Percentiles rank a stretch among this genome's conserved stretches.
Evolutionary conservation across 768 basidiomycete genomes (phyloP).

Genomic region (Suillus americanus): DNA sequence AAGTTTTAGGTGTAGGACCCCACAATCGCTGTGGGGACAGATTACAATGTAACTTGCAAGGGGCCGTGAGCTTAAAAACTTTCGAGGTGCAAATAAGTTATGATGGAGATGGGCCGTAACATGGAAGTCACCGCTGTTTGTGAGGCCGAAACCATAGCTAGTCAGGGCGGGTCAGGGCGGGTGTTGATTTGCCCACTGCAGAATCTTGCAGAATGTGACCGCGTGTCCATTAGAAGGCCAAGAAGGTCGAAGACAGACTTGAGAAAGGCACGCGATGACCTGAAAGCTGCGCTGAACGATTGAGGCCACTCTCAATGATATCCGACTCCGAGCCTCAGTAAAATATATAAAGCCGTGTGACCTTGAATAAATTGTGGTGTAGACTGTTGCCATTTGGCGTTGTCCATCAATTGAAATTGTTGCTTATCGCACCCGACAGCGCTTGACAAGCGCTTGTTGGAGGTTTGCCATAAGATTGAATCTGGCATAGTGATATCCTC

Average conservation of each 20-base stretch:
- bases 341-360: not conserved
- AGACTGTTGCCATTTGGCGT: slow-evolving; percentile 1
- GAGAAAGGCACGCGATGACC: not conserved
- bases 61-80: not conserved
- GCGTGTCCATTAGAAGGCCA: not conserved
- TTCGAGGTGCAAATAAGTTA: slow-evolving; percentile 3
- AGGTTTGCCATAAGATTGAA: not conserved
- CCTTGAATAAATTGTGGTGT: not conserved
- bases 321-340: too few relatives aligned
- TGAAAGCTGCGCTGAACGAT: not conserved
- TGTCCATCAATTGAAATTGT: slow-evolving; percentile 3
- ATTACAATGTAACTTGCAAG: not conserved
- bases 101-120: not conserved
- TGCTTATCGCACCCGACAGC: slow-evolving; percentile 5
- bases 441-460: not conserved
- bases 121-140: slow-evolving; percentile 5
- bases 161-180: not conserved
- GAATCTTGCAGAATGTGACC: not conserved
- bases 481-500: not conserved
- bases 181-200: not conserved
- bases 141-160: not conserved
- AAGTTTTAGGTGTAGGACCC: not conserved
- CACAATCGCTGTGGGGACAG: not conserved
- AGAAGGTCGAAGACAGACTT: not conserved
- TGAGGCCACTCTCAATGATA: not conserved